phyloP scores from a whole-genome alignment of 176 grass and related monocot species.

The Aechmea fasciata region DNA sequence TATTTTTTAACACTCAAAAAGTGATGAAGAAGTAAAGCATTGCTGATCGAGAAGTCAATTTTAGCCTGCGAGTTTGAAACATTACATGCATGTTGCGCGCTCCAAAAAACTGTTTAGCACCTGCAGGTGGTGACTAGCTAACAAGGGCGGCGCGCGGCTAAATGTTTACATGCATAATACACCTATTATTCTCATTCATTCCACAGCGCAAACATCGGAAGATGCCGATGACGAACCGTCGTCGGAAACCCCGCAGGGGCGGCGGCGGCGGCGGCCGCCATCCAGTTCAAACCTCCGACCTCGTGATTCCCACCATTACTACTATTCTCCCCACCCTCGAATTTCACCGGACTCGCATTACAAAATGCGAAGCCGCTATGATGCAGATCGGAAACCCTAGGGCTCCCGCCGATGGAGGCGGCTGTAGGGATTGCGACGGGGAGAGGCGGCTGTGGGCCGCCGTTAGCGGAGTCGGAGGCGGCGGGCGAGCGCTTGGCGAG shows the following conservation, averaged over 20 bases:
- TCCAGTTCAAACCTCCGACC: slow-evolving; percentile 15
- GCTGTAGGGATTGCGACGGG: neutral
- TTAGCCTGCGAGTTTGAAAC: no score
- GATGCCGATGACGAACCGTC: slow-evolving; percentile 17
- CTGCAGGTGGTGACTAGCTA: no score
- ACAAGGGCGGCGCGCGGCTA: no score
- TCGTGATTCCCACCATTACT: neutral
- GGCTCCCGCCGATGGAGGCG: neutral
- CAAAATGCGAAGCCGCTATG: slow-evolving; percentile 15
- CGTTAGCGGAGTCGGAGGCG: neutral
- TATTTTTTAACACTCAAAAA: no score
- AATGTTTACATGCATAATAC: no score
- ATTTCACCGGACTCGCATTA: slow-evolving; percentile 40
- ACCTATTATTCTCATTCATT: slow-evolving; percentile 24
- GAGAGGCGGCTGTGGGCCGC: neutral
- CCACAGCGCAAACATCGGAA: slow-evolving; percentile 48
- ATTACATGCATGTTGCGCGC: no score
- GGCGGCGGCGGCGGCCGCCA: neutral
- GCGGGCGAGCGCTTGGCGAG: slow-evolving; percentile 45
- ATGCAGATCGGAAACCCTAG: no score
- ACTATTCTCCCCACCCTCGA: slow-evolving; percentile 43
- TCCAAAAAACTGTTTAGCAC: no score
- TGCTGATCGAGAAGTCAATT: no score
- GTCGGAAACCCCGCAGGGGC: slow-evolving; percentile 2
- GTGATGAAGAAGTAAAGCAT: no score